These are phyloP conservation scores for Eucalyptus fibrosa DNA, from an alignment of 345 rosid genomes.

Conservation along the genomic window DNA sequence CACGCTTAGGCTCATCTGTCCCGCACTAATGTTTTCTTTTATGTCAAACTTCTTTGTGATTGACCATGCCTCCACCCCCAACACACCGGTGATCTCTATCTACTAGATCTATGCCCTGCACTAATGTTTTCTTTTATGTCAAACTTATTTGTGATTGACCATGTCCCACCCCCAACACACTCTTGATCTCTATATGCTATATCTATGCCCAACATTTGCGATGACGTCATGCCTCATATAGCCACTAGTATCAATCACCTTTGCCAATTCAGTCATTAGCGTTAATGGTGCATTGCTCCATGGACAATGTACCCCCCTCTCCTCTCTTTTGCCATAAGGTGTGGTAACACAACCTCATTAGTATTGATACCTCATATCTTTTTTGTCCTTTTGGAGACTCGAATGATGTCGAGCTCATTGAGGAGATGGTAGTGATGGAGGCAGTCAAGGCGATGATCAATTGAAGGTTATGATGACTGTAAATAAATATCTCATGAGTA, in stretches of 20 bases:
- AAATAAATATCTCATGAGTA: background rate
- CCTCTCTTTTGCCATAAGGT: background rate
- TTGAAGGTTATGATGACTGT: background rate
- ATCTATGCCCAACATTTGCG: background rate
- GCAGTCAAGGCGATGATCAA: background rate
- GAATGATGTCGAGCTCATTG: background rate
- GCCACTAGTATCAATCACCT: background rate
- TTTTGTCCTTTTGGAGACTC: background rate
- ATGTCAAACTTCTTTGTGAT: background rate
- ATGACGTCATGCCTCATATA: background rate
- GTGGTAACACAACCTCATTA: background rate
- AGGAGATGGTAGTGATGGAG: background rate
- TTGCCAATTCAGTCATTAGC: background rate
- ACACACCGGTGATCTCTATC: background rate
- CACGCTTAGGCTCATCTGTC: background rate
- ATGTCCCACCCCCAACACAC: background rate
- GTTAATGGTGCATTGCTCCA: background rate
- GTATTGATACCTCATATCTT: background rate
- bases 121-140: background rate
- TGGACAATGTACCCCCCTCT: background rate
- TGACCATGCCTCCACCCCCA: background rate
- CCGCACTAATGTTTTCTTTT: background rate
- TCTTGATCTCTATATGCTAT: background rate
- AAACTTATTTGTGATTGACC: background rate
- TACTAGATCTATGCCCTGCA: background rate